Base-by-base conservation (phyloP, 805 yeast genomes). In the Isabelozyma heimii region DNA sequence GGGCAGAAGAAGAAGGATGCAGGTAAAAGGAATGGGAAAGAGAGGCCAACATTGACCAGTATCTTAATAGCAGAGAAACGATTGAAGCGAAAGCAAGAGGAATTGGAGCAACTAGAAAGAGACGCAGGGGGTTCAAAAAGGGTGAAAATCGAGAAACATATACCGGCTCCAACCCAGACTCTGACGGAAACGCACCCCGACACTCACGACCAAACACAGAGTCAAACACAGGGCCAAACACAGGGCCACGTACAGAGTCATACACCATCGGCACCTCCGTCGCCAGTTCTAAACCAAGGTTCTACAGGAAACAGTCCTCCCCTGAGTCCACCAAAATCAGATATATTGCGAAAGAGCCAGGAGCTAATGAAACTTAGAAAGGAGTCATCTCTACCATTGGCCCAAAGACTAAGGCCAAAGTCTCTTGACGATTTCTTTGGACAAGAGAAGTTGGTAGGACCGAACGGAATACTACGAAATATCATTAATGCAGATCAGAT, bases 321-420 rank as follows among this genome's bases (percentile, higher is more conserved):
- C 10, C 14, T 15, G 13, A 42, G 44, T 27, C 44, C 44, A 4
- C 37, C 35, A 37, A 27, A 30, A n/a, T 42, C 44, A 5, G 33
- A 42, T 5, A 28, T 28, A 12, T 17, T 35, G 39, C 17, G 27
- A 10, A 14, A 30, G 26, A 20, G 33, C 41, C 24, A 55, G 30
- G 53, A 53, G 10, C 13, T 52, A 2, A 26, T 37, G 6, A 54
- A 52, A 37, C 40, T 65, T 26, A 53, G 53, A 42, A 44, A 58
- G 43, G 62, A 60, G 6, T 53, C 67, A 1, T 45, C 48, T 28
- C 46, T 63, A 5, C 79, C 79, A 0, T 52, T 73, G 9, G 76
- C 79, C 2, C 77, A 73, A 42, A 51, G 77, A 40, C 60, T 73
- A 5, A 55, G 77, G 17, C 79, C 79, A 0, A 63, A 57, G 30